A percentile compares a stretch with the other conserved stretches of the same genome.
These are phyloP conservation scores for Colletotrichum nymphaeae DNA, from an alignment of 2,329 filamentous ascomycete genomes.

Conservation along the genomic window DNA sequence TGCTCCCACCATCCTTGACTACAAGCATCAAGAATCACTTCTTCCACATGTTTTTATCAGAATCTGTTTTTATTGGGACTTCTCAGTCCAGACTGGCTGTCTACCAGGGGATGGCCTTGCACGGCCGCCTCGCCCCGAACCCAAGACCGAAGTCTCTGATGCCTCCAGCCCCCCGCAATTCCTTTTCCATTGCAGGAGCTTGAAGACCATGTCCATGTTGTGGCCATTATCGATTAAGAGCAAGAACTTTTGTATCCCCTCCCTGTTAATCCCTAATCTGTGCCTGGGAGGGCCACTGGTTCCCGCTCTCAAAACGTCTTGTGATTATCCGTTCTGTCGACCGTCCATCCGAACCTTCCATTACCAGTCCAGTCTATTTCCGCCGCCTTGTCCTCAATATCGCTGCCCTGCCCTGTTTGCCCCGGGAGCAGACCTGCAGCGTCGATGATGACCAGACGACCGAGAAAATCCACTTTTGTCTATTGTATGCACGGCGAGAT, in stretches of 20 bases:
- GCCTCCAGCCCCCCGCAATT: conserved; percentile 38
- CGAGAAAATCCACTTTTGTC: conserved; percentile 75
- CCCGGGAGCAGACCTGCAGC: conserved; percentile 40
- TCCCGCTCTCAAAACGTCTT: conserved; percentile 47
- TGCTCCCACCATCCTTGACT: not conserved
- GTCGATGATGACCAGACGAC: conserved; percentile 61
- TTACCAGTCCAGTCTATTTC: conserved; percentile 39
- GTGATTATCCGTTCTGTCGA: conserved; percentile 37
- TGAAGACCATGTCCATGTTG: conserved; percentile 36
- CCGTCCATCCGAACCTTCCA: conserved; percentile 36
- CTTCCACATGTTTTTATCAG: conserved; percentile 34
- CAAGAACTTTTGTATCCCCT: conserved; percentile 42
- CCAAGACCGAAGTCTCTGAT: conserved; percentile 48
- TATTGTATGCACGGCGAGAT: conserved; percentile 57
- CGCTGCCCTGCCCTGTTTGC: conserved; percentile 40
- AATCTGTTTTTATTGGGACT: conserved; percentile 53
- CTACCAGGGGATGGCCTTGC: conserved; percentile 44
- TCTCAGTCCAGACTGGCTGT: conserved; percentile 54
- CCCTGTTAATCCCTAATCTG: conserved; percentile 49
- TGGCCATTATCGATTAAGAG: conserved; percentile 41
- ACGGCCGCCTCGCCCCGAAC: conserved; percentile 43
- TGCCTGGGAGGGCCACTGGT: conserved; percentile 50
- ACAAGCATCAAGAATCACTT: not conserved
- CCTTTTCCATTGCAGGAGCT: conserved; percentile 33
- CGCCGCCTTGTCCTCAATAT: conserved; percentile 40